Base-by-base conservation (phyloP, 192 early-diverging fungal genomes). In the Linnemannia schmuckeri region DNA sequence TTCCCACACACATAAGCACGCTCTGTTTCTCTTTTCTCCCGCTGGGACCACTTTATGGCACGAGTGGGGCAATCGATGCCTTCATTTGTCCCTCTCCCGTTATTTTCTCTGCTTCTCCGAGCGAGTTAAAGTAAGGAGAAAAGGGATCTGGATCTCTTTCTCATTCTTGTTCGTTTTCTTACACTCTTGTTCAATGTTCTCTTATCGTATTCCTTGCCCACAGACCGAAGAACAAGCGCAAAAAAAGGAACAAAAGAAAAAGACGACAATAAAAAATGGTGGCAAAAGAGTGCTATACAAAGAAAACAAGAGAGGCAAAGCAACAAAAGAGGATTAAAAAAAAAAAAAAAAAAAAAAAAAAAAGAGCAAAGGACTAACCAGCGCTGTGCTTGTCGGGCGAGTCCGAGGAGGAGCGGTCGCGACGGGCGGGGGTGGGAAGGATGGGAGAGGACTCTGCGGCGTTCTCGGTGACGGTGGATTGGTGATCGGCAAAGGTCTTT, bases 331-430 rank as follows among this genome's bases (percentile, higher is more conserved):
- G 24, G 22, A 24, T 13, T 38, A n/a, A 7, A 22, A 68, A 33
- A 30, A 40, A 57, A 27, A 33, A 47, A 77, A 4, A 20, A 69
- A 10, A 18, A 4, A 61, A 41, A n/a, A 68, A 27, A 46, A 76
- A 73, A 41, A 33, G 4, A 37, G 33, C 57, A 76, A 55, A 42
- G 22, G 33, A 66, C 66, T 37, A 77, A 86, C 83, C 83, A 44
- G 83, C 33, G 27, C 57, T 1, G 18, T 40, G 38, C 49, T 79
- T 79, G 78, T 81, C 82, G 18, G 75, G 66, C 72, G 79, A 78
- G 70, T 87, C 85, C 3, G 85, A 78, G 2, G 85, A 87, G 42
- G 76, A 78, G 18, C 85, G 85, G 17, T 87, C 85, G 49, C 85
- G 85, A 37, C 76, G 85, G 33, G 75, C 72, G 24, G 80, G 79